These are phyloP conservation scores for Lophiostoma macrostomum DNA, from an alignment of 495 filamentous ascomycete species.

Conservation along the genomic window DNA sequence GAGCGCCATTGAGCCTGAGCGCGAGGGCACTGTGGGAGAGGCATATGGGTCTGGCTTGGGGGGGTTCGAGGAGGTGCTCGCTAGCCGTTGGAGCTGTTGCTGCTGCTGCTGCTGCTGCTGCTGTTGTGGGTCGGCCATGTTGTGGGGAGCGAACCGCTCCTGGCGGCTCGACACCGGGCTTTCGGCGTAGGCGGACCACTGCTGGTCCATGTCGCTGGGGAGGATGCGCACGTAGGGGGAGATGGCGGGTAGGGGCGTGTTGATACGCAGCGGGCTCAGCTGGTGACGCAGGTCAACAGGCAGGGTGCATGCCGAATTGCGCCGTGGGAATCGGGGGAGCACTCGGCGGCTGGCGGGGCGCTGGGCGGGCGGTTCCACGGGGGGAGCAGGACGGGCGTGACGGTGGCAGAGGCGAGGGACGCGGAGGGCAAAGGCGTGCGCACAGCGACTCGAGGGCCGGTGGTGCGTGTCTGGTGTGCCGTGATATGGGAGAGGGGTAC, in stretches of 20 bases:
- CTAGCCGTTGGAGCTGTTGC: too few relatives aligned
- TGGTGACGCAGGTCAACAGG: conserved; percentile 29
- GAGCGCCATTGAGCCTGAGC: conserved; percentile 38
- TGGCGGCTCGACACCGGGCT: conserved; percentile 31
- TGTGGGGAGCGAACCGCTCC: conserved; percentile 33
- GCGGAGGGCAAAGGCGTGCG: too few relatives aligned
- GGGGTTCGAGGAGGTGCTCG: too few relatives aligned
- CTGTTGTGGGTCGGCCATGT: conserved; percentile 29
- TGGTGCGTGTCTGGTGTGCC: too few relatives aligned
- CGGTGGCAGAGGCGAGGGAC: not conserved
- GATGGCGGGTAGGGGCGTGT: not conserved
- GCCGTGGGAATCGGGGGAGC: not conserved
- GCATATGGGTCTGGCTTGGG: conserved; percentile 35
- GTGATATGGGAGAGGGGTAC: too few relatives aligned
- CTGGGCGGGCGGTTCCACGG: not conserved
- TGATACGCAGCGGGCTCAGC: conserved; percentile 31
- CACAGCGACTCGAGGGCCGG: too few relatives aligned
- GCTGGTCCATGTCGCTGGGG: conserved; percentile 29
- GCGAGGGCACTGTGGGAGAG: conserved; percentile 36
- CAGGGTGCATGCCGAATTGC: conserved; percentile 30
- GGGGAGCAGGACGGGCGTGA: conserved; percentile 3
- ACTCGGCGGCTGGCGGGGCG: not conserved
- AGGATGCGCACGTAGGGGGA: conserved; percentile 2
- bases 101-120: too few relatives aligned
- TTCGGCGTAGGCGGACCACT: conserved; percentile 35